phyloP scores from a whole-genome alignment of 2,329 filamentous ascomycete species.

The Colletotrichum godetiae region DNA sequence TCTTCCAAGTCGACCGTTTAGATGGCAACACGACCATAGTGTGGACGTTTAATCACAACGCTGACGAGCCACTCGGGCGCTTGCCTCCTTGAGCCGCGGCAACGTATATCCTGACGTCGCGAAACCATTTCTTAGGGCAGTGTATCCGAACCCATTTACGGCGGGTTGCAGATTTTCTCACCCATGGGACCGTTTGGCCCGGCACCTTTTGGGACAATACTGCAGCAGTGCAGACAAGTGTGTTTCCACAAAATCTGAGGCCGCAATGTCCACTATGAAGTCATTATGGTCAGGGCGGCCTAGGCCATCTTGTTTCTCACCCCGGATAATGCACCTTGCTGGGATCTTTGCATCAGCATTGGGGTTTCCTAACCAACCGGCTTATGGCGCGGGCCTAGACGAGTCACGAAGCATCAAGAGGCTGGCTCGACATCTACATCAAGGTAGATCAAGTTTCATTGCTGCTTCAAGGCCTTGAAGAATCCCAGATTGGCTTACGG shows the following conservation, averaged over 20 bases:
- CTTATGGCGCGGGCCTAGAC: not conserved
- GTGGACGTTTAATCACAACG: not conserved
- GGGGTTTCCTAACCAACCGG: not conserved
- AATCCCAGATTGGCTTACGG: not conserved
- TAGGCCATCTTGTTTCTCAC: slow-evolving; percentile 3
- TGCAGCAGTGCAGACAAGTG: not conserved
- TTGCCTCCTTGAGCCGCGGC: slow-evolving; percentile 2
- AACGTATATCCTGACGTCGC: slow-evolving; percentile 25
- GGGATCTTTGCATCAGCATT: not conserved
- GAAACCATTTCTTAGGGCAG: not conserved
- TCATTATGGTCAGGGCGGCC: slow-evolving; percentile 21
- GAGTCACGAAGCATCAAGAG: too few relatives aligned
- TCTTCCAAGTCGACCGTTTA: slow-evolving; percentile 1
- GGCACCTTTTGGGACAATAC: not conserved
- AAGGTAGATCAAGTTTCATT: not conserved
- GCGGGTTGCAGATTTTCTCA: slow-evolving; percentile 1
- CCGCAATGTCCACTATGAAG: slow-evolving; percentile 34
- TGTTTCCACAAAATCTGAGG: slow-evolving; percentile 24
- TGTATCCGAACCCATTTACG: not conserved
- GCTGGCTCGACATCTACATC: not conserved
- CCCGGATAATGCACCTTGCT: not conserved
- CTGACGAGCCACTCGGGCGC: not conserved
- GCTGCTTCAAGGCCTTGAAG: not conserved
- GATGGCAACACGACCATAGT: not conserved
- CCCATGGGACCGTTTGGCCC: not conserved